Base-by-base conservation (phyloP, 2,329 filamentous ascomycete genomes). In the Colletotrichum kahawae region DNA sequence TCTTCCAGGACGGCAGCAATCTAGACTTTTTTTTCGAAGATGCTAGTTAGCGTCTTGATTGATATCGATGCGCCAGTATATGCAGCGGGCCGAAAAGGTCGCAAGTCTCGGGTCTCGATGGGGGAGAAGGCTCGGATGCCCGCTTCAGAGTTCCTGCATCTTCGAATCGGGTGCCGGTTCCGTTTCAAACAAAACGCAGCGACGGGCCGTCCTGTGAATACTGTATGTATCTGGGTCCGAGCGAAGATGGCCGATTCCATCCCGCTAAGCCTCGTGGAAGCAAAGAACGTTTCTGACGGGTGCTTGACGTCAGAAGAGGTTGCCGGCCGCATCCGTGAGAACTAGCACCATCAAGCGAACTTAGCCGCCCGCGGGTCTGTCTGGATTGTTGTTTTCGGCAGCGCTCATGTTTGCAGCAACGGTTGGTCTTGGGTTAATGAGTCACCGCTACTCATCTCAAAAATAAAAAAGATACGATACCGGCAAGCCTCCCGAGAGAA, bases 211-310 rank as follows among this genome's bases (percentile, higher is more conserved):
- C 67, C 60, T 29, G 21, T 38, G 63, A 31, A 29, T 48, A 18
- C n/a, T 48, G 38, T 48, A 67, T 48, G 38, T 48, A 67, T 13
- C 33, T 34, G 48, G 36, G 38, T 54, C 71, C 24, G 27, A 65
- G 48, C 66, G 34, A 27, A 43, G 18, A 56, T 21, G 43, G 43
- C 18, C 10, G 10, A n/a, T n/a, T 36, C 4, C 5, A 29, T 33
- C 14, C 12, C 29, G 71, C 71, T 67, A 74, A 74, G 71, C 34
- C 31, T 51, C 16, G 60, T 66, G 67, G 71, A 21, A 56, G 12
- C 27, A 27, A 31, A 18, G 60, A 66, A 71, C n/a, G 27, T 51
- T 54, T 60, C 36, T 71, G 67, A 63, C 71, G 71, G 67, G 51
- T 43, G 38, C 59, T 59, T 38, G 57, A 31, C 38, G 43, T 51